Evolutionary conservation across 805 yeast species (phyloP).

Genomic region (Teunomyces barrocoloradensis): DNA sequence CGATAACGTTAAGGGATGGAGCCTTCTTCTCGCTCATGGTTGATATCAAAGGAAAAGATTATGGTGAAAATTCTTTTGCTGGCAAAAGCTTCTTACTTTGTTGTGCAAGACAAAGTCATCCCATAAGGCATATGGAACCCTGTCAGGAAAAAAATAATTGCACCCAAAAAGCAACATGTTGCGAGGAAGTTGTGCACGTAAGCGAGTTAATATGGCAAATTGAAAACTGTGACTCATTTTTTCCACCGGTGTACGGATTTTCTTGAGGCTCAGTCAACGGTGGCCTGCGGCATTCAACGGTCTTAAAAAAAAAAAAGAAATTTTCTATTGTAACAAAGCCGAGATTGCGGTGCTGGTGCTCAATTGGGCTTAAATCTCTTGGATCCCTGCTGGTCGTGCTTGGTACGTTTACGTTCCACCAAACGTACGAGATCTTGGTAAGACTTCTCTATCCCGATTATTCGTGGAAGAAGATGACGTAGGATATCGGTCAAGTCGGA

Average conservation of each 20-base stretch:
- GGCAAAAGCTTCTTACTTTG: background rate
- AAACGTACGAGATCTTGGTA: background rate
- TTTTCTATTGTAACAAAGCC: background rate
- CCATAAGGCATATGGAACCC: conserved; percentile 1
- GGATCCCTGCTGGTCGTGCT: background rate
- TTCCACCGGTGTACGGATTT: background rate
- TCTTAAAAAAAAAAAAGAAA: background rate
- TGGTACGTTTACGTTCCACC: background rate
- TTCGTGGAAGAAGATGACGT: background rate
- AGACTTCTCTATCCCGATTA: background rate
- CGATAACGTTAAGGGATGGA: conserved; percentile 9
- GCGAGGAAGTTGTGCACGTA: conserved; percentile 1
- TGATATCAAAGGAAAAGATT: background rate
- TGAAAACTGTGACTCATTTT: background rate
- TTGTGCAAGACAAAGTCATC: background rate
- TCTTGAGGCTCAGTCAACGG: background rate
- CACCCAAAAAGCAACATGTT: conserved; percentile 2
- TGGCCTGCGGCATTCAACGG: background rate
- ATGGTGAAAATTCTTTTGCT: background rate
- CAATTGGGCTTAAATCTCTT: background rate
- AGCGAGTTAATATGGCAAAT: background rate
- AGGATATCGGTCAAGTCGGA: background rate
- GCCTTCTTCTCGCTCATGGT: conserved; percentile 2
- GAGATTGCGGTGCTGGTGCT: background rate
- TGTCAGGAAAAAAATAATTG: conserved; percentile 1